Evolutionary conservation across 192 early-diverging fungal genomes (phyloP).

Genomic region (Coemansia reversa): DNA sequence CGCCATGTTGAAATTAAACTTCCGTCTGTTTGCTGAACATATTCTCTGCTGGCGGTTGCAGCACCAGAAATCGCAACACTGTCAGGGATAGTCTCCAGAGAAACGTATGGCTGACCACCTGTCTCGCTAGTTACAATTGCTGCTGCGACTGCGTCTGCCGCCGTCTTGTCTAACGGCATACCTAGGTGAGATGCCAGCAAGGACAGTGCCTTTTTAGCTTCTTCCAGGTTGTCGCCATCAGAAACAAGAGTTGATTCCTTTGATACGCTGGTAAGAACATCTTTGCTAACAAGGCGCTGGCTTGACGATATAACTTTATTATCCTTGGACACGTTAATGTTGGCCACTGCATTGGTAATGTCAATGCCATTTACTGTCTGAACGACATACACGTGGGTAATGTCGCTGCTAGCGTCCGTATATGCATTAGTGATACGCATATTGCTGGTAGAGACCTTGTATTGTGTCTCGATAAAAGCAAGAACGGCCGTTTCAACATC

Average conservation of each 20-base stretch:
- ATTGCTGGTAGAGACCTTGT: conserved; percentile 6
- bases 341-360: conserved; percentile 81
- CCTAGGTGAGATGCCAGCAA: conserved; percentile 18
- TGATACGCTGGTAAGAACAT: not conserved
- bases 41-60: conserved; percentile 60
- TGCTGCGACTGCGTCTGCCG: not conserved
- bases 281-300: conserved; percentile 58
- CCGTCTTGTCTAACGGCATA: not conserved
- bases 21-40: conserved; percentile 64
- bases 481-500: conserved; percentile 11
- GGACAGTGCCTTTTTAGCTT: conserved; percentile 10
- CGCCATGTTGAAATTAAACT: conserved; percentile 76
- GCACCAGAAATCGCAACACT: conserved; percentile 11
- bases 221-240: not conserved
- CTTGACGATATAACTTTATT: conserved; percentile 72
- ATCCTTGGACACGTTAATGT: conserved; percentile 69
- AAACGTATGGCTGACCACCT: conserved; percentile 1
- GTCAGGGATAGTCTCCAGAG: conserved; percentile 48
- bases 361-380: conserved; percentile 70
- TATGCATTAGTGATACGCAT: conserved; percentile 65
- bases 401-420: conserved; percentile 66
- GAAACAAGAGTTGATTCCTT: not conserved
- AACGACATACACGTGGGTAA: conserved; percentile 85
- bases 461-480: conserved; percentile 4
- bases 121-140: not conserved